Conservation (phyloP, 2,329 filamentous ascomycete genomes). For the Calonectria fujianensis region DNA sequence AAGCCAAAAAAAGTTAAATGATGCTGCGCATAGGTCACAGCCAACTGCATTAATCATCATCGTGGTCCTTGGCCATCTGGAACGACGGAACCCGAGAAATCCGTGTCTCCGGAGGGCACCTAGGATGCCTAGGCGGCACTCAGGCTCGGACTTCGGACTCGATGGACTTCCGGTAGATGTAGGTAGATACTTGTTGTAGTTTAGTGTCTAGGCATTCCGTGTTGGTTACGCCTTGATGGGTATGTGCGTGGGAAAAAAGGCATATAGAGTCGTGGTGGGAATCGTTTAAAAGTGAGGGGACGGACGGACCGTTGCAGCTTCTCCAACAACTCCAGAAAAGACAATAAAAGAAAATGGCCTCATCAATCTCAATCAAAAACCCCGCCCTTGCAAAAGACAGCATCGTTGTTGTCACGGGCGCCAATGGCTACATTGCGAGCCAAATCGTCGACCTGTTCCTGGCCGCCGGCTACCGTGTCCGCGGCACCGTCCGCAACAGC, state of each 20-base stretch:
- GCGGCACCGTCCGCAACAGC: slow-evolving; percentile 58
- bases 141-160: slow-evolving; percentile 19
- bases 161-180: not conserved
- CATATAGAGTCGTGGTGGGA: not conserved
- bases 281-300: not conserved
- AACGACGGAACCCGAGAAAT: slow-evolving; percentile 24
- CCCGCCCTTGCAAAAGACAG: slow-evolving; percentile 7
- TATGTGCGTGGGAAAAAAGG: not conserved
- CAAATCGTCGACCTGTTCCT: slow-evolving; percentile 59
- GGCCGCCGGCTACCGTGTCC: slow-evolving; percentile 56
- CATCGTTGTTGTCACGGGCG: slow-evolving; percentile 56
- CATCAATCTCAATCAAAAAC: not conserved
- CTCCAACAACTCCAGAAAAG: not conserved
- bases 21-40: too few species aligned
- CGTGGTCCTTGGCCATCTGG: not conserved
- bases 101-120: not conserved
- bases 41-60: slow-evolving; percentile 9
- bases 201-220: slow-evolving; percentile 28
- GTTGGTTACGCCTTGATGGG: not conserved
- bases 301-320: not conserved
- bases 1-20: not conserved
- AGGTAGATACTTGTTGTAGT: not conserved
- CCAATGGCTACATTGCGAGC: slow-evolving; percentile 59
- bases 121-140: not conserved
- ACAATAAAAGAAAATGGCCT: not conserved